A percentile compares a stretch with the other conserved stretches of the same genome.
These are phyloP conservation scores for Colletotrichum theobromicola DNA, from an alignment of 2,329 filamentous ascomycete genomes.

Conservation along the genomic window DNA sequence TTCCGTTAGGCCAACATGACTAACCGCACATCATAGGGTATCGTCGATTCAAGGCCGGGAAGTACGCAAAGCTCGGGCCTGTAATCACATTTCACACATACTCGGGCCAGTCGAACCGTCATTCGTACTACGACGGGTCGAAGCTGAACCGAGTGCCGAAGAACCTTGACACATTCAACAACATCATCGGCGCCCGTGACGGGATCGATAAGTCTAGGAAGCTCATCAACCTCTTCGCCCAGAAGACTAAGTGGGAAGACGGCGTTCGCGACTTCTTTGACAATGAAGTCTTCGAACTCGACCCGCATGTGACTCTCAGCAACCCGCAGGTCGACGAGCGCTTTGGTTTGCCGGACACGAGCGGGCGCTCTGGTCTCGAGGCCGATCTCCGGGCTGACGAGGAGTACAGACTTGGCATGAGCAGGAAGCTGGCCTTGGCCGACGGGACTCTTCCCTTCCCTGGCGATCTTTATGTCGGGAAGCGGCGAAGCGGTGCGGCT, in stretches of 20 bases:
- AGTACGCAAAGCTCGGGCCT: background rate
- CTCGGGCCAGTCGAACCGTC: background rate
- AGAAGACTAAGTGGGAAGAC: background rate
- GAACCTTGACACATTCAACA: background rate
- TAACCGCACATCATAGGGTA: background rate
- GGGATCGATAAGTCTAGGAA: background rate
- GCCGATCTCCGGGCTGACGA: no score
- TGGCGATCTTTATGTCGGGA: no score
- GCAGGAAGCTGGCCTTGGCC: no score
- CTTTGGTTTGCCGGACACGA: background rate
- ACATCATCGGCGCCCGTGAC: background rate
- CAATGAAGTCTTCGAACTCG: background rate
- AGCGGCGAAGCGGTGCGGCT: no score
- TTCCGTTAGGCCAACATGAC: background rate
- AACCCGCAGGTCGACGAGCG: background rate
- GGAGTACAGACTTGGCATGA: no score
- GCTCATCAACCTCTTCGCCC: background rate
- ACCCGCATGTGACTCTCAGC: background rate
- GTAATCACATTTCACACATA: background rate
- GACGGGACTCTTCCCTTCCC: no score
- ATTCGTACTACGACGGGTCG: background rate
- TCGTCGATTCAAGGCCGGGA: background rate
- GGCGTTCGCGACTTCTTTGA: background rate
- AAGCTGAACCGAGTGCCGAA: background rate
- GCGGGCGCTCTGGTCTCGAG: background rate